phyloP scores from a whole-genome alignment of 75 land plant genomes.

The Larix kaempferi region DNA sequence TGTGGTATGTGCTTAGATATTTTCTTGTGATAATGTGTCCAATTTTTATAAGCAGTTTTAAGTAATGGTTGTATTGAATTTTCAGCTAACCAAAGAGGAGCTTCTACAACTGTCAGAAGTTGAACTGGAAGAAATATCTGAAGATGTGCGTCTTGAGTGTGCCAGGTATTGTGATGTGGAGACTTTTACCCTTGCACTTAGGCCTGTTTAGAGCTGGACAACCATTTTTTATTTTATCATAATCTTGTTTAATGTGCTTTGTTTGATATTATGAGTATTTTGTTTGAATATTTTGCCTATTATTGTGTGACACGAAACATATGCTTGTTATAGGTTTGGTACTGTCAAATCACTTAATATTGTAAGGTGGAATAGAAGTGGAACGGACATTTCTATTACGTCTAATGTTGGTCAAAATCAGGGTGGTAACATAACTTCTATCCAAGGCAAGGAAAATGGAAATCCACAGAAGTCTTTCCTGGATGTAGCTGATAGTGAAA shows the following conservation, averaged over 20 bases:
- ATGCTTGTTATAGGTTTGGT: constrained; percentile 69
- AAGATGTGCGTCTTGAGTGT: constrained; percentile 88
- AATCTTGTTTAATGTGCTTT: neutral
- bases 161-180: constrained; percentile 39
- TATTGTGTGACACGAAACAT: neutral
- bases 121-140: constrained; percentile 69
- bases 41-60: neutral
- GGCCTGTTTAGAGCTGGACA: neutral
- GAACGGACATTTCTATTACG: neutral
- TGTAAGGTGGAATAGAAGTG: constrained; percentile 22
- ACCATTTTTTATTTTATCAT: neutral
- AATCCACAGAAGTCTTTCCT: neutral
- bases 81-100: constrained; percentile 55
- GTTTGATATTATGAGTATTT: neutral
- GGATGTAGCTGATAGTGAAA: neutral
- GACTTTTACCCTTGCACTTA: neutral
- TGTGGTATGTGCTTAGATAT: constrained; percentile 51
- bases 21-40: neutral
- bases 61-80: neutral
- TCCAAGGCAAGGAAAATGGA: neutral
- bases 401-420: neutral
- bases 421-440: neutral
- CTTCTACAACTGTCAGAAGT: constrained; percentile 41
- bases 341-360: constrained; percentile 77
- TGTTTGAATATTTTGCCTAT: neutral